A percentile compares a stretch with the other conserved stretches of the same genome.
phyloP scores from a whole-genome alignment of 2,329 filamentous ascomycete genomes.

The Pseudogymnoascus sp. region DNA sequence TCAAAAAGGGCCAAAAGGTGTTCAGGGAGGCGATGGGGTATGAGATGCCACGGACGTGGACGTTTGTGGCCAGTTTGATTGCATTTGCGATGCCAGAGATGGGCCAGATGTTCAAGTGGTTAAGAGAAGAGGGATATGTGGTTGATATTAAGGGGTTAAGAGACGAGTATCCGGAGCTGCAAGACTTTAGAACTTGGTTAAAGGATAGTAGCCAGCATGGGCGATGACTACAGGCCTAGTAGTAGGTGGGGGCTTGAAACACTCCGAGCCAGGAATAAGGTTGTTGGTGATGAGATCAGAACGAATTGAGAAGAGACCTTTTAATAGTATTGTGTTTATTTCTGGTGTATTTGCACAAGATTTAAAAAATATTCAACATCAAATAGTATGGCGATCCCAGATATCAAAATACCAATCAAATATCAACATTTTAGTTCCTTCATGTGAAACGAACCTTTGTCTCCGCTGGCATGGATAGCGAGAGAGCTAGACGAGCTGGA shows the following conservation, averaged over 20 bases:
- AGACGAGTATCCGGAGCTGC: slow-evolving; percentile 34
- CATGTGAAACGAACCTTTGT: too few species aligned
- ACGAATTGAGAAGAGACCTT: too few species aligned
- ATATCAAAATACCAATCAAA: too few species aligned
- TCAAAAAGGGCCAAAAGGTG: slow-evolving; percentile 24
- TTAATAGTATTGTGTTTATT: too few species aligned
- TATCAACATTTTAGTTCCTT: too few species aligned
- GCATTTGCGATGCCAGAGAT: slow-evolving; percentile 23
- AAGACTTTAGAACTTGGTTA: slow-evolving; percentile 39
- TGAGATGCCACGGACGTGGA: slow-evolving; percentile 24
- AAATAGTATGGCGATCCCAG: too few species aligned
- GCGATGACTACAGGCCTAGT: neutral
- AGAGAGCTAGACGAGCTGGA: too few species aligned
- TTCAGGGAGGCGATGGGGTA: slow-evolving; percentile 27
- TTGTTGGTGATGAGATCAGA: neutral
- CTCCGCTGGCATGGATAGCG: too few species aligned
- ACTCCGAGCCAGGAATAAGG: neutral
- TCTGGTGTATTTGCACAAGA: too few species aligned
- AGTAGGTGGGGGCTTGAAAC: neutral
- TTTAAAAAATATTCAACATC: too few species aligned
- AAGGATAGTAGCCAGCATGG: slow-evolving; percentile 27
- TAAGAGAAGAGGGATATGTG: slow-evolving; percentile 24
- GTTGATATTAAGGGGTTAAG: slow-evolving; percentile 32
- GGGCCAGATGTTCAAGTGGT: slow-evolving; percentile 27
- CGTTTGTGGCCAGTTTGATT: slow-evolving; percentile 20